Percentiles rank a stretch among this genome's conserved stretches.
phyloP scores from a whole-genome alignment of 2,329 filamentous ascomycete species.

The Fusarium dlaminii region DNA sequence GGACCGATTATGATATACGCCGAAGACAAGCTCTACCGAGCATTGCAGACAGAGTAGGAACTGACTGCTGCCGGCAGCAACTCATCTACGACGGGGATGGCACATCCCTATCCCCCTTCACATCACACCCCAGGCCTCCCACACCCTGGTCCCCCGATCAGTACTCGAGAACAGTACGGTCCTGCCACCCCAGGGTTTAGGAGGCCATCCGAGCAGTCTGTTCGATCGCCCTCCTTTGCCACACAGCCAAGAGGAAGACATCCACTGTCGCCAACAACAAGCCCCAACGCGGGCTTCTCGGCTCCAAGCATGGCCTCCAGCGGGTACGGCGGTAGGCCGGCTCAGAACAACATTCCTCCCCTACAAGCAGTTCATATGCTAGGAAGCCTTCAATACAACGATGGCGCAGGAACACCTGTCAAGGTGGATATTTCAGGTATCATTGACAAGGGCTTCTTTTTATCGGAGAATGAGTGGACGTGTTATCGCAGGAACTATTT shows the following conservation, averaged over 20 bases:
- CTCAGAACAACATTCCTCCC: conserved; percentile 60
- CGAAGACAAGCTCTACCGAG: conserved; percentile 1
- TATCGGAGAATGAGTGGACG: conserved; percentile 84
- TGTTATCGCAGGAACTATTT: conserved; percentile 95
- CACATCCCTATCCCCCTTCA: conserved; percentile 60
- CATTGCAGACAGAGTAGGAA: conserved; percentile 18
- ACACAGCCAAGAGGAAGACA: conserved; percentile 57
- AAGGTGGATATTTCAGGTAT: conserved; percentile 79
- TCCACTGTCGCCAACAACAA: conserved; percentile 63
- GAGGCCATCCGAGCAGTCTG: conserved; percentile 58
- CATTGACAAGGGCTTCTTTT: conserved; percentile 91
- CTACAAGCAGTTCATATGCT: conserved; percentile 61
- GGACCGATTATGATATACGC: conserved; percentile 5
- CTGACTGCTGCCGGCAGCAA: conserved; percentile 52
- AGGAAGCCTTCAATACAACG: conserved; percentile 69
- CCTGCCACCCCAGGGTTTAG: conserved; percentile 61
- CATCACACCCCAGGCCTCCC: conserved; percentile 60
- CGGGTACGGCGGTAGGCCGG: conserved; percentile 49
- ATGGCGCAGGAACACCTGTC: conserved; percentile 60
- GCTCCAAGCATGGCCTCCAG: conserved; percentile 60
- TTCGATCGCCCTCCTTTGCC: conserved; percentile 63
- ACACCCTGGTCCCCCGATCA: conserved; percentile 59
- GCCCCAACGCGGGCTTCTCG: conserved; percentile 58
- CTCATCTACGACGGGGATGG: conserved; percentile 64
- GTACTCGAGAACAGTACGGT: conserved; percentile 64